Evolutionary conservation across 2,329 filamentous ascomycete species (phyloP).

Genomic region (Beauveria varroae): DNA sequence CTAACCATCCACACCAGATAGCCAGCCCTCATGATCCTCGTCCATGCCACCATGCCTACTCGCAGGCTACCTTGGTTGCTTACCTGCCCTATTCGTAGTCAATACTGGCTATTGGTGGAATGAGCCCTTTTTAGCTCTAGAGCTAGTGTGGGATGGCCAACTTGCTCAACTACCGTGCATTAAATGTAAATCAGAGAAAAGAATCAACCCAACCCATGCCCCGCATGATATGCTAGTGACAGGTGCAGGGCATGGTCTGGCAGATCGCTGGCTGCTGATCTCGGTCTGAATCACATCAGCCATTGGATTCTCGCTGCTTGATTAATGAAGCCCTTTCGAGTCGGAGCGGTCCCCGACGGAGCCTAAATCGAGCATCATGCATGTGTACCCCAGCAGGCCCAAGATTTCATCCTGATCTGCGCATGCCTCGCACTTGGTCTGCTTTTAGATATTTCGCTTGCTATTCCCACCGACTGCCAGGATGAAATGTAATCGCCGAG

Average conservation of each 20-base stretch:
- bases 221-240: conserved; percentile 1
- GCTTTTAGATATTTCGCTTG: not conserved
- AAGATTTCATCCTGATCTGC: not conserved
- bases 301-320: not conserved
- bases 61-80: too few relatives aligned
- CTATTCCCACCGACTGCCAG: not conserved
- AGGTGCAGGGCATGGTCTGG: not conserved
- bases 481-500: not conserved
- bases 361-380: not conserved
- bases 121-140: not conserved
- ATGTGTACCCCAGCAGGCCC: not conserved
- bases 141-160: not conserved
- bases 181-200: not conserved
- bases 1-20: not conserved
- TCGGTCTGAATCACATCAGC: not conserved
- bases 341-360: not conserved
- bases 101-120: not conserved
- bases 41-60: not conserved
- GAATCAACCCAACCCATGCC: not conserved
- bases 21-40: not conserved
- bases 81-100: not conserved
- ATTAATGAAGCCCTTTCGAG: not conserved
- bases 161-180: conserved; percentile 1
- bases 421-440: not conserved
- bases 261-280: conserved; percentile 7